phyloP scores from a whole-genome alignment of 129 eudicot species.

The Centella asiatica region DNA sequence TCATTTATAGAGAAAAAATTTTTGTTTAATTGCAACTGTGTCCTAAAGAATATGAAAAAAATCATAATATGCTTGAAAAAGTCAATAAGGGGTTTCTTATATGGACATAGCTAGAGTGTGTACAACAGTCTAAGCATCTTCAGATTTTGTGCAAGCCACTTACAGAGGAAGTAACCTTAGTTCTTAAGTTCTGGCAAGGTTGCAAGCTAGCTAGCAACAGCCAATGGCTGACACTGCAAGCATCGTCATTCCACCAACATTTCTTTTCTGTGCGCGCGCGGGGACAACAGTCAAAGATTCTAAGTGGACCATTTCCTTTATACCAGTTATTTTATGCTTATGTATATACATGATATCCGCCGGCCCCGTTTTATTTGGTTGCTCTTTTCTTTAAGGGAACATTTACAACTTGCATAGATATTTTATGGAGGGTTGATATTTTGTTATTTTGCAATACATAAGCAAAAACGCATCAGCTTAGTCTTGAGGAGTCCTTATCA shows the following conservation, averaged over 20 bases:
- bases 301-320: not conserved
- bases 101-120: too few relatives aligned
- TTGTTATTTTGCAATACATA: not conserved
- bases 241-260: not conserved
- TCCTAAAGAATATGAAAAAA: too few relatives aligned
- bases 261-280: not conserved
- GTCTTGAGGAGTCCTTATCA: not conserved
- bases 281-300: not conserved
- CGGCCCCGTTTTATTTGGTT: not conserved
- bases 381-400: not conserved
- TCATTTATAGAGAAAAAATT: too few relatives aligned
- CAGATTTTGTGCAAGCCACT: too few relatives aligned
- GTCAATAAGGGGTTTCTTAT: too few relatives aligned
- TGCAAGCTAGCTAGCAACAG: not conserved
- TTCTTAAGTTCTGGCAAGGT: not conserved
- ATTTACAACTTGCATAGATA: slow-evolving; percentile 4
- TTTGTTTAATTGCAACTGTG: too few relatives aligned
- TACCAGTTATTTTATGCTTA: too few relatives aligned
- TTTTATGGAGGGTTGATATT: not conserved
- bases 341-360: not conserved
- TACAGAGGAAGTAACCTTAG: too few relatives aligned
- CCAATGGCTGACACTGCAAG: not conserved
- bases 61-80: too few relatives aligned
- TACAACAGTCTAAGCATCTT: too few relatives aligned
- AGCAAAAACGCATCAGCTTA: not conserved